A percentile compares a stretch with the other conserved stretches of the same genome.
Conservation (phyloP, 1,284 basidiomycete genomes). For the Puccinia hordei region DNA sequence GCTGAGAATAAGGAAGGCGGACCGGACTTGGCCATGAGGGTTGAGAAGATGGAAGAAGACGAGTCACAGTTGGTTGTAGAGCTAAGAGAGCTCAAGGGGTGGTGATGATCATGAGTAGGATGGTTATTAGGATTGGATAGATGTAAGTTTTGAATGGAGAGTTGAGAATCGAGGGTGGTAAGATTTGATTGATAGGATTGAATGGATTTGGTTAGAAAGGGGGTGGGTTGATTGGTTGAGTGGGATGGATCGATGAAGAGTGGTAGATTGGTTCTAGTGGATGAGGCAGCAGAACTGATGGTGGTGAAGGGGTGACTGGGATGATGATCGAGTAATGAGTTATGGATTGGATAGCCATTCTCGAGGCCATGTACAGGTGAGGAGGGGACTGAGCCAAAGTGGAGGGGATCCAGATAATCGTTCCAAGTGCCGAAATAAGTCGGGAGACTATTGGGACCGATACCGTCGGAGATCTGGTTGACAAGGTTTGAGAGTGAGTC, state of each 20-base stretch:
- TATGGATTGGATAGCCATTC: not conserved
- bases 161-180: not conserved
- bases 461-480: not conserved
- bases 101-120: not conserved
- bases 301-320: not conserved
- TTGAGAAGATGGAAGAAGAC: not conserved
- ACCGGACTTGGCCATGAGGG: not conserved
- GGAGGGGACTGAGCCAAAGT: slow-evolving; percentile 39
- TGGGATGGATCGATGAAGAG: not conserved
- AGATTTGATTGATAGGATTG: not conserved
- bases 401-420: not conserved
- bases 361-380: slow-evolving; percentile 18
- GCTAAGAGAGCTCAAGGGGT: not conserved
- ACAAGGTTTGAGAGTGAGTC: not conserved
- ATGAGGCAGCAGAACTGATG: not conserved
- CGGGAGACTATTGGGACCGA: slow-evolving; percentile 19
- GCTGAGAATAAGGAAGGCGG: not conserved
- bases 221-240: not conserved
- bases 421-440: slow-evolving; percentile 1
- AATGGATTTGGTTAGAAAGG: not conserved
- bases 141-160: not conserved
- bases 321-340: not conserved
- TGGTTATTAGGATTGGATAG: not conserved
- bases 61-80: not conserved
- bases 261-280: not conserved